Conservation (phyloP, 352 stramenopile species). For the Phytophthora fragariaefolia region DNA sequence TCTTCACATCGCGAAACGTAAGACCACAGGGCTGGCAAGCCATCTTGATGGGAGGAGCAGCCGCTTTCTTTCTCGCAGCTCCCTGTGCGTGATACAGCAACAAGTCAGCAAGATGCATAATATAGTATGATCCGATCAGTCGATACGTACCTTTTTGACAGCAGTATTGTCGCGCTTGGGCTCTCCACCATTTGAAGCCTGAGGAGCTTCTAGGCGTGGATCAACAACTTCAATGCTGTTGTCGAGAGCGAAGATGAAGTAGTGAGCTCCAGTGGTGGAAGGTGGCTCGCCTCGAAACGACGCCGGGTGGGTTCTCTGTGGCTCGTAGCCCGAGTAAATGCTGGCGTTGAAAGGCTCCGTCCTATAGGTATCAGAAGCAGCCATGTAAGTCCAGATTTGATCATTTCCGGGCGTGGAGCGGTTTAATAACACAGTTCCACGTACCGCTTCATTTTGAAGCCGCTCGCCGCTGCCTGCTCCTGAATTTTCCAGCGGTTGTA, state of each 20-base stretch:
- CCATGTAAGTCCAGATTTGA: background rate
- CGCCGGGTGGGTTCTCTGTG: conserved; percentile 77
- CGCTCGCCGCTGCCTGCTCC: conserved; percentile 65
- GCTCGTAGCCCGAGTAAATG: conserved; percentile 79
- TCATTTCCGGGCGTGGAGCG: too few species aligned
- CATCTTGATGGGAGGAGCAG: conserved; percentile 28
- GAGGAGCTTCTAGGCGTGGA: conserved; percentile 20
- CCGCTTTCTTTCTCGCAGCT: conserved; percentile 24
- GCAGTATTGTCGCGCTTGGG: background rate
- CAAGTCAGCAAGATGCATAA: background rate
- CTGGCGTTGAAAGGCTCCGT: conserved; percentile 68
- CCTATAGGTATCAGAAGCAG: conserved; percentile 25
- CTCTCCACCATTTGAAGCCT: background rate
- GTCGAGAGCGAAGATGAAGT: conserved; percentile 73
- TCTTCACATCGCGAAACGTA: conserved; percentile 71
- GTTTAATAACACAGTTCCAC: too few species aligned
- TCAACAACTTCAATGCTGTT: conserved; percentile 38
- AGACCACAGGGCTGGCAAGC: conserved; percentile 64
- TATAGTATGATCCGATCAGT: background rate
- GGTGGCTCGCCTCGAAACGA: conserved; percentile 78
- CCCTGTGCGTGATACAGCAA: conserved; percentile 12
- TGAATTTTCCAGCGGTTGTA: conserved; percentile 88
- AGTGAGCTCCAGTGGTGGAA: conserved; percentile 68
- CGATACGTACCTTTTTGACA: conserved; percentile 26
- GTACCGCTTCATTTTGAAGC: conserved; percentile 74